phyloP scores from a whole-genome alignment of 306 rosid species.

The Senna siamea region DNA sequence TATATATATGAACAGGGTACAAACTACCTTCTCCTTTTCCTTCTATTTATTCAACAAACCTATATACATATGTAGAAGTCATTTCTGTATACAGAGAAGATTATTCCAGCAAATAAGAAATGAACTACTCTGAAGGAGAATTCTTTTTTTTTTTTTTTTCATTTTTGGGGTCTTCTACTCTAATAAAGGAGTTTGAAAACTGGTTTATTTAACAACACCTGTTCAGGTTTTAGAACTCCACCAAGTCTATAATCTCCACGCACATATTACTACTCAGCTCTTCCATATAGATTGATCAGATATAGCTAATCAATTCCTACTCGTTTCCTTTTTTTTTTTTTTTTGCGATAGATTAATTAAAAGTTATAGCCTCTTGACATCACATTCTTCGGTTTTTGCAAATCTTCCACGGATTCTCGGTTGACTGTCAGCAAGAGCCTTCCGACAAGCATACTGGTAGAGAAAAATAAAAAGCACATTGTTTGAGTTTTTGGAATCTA shows the following conservation, averaged over 20 bases:
- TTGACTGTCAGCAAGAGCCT: constrained; percentile 98
- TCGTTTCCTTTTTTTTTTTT: too few relatives aligned
- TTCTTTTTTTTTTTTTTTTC: too few relatives aligned
- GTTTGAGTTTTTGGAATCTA: constrained; percentile 25
- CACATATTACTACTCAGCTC: constrained; percentile 31
- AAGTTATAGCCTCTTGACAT: constrained; percentile 60
- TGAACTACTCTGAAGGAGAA: constrained; percentile 28
- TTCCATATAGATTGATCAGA: constrained; percentile 43
- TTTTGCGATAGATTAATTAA: constrained; percentile 20
- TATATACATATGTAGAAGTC: constrained; percentile 65
- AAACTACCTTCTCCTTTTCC: constrained; percentile 17
- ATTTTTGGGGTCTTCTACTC: not conserved
- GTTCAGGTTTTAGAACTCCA: constrained; percentile 32
- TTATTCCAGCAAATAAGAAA: constrained; percentile 52
- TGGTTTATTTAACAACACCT: constrained; percentile 44
- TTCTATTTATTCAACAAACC: constrained; percentile 67
- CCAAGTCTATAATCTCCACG: constrained; percentile 29
- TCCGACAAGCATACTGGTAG: constrained; percentile 93
- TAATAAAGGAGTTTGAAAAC: constrained; percentile 16
- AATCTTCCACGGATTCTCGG: constrained; percentile 99
- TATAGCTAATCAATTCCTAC: constrained; percentile 52
- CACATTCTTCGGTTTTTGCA: constrained; percentile 83
- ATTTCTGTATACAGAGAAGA: constrained; percentile 38
- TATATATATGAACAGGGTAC: constrained; percentile 42
- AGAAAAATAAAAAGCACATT: not conserved